phyloP scores from a whole-genome alignment of 148 eudicot genomes.

The Drosera capensis region DNA sequence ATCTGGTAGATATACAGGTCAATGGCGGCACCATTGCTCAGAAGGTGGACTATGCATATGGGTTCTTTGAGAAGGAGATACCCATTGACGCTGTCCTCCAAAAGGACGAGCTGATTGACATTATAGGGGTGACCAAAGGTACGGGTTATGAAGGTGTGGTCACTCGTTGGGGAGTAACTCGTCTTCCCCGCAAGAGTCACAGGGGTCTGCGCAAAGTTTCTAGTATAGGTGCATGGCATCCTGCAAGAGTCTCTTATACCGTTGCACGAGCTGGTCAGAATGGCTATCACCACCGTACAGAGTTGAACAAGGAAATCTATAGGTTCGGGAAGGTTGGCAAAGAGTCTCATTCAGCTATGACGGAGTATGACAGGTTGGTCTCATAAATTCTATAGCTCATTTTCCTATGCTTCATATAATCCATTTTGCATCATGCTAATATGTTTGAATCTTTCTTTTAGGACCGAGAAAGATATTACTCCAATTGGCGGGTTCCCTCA shows the following conservation, averaged over 20 bases:
- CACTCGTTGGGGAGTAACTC: slow-evolving; percentile 78
- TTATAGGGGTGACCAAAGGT: slow-evolving; percentile 71
- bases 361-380: slow-evolving; percentile 55
- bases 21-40: slow-evolving; percentile 70
- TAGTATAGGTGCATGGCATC: slow-evolving; percentile 71
- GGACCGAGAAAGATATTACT: slow-evolving; percentile 84
- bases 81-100: slow-evolving; percentile 69
- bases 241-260: slow-evolving; percentile 66
- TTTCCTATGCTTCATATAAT: not conserved
- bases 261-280: slow-evolving; percentile 78
- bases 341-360: slow-evolving; percentile 39
- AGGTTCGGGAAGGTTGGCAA: slow-evolving; percentile 45
- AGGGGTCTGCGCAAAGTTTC: slow-evolving; percentile 73
- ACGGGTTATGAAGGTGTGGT: slow-evolving; percentile 69
- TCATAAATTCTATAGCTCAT: not conserved
- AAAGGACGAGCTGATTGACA: slow-evolving; percentile 73
- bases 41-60: slow-evolving; percentile 63
- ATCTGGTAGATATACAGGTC: slow-evolving; percentile 70
- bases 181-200: slow-evolving; percentile 71
- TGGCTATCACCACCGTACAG: slow-evolving; percentile 72
- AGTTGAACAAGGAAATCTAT: slow-evolving; percentile 67
- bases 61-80: slow-evolving; percentile 64
- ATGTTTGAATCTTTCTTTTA: slow-evolving; percentile 7
- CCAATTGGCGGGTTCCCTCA: slow-evolving; percentile 98
- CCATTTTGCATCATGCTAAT: not conserved